Evolutionary conservation across 139 green algal species (phyloP).

Genomic region (Volvox africanus): DNA sequence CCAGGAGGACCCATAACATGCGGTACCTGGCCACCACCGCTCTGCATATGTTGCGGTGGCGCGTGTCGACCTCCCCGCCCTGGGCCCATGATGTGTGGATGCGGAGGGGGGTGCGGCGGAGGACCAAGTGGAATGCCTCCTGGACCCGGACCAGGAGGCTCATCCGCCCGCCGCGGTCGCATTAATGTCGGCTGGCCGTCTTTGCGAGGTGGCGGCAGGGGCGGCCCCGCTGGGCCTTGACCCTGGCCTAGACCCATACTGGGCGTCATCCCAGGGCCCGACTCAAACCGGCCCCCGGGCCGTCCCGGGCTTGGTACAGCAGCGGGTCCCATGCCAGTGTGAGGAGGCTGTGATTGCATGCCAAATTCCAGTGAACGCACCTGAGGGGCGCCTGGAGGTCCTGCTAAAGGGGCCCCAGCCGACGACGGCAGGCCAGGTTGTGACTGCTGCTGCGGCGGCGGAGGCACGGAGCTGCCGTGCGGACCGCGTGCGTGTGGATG

Average conservation of each 20-base stretch:
- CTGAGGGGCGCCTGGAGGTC: not conserved
- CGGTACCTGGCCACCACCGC: not conserved
- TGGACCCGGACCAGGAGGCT: not conserved
- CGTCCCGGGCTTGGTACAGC: not conserved
- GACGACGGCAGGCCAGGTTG: not conserved
- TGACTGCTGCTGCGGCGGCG: not conserved
- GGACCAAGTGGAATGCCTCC: not conserved
- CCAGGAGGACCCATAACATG: conserved; percentile 1
- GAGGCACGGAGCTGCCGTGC: not conserved
- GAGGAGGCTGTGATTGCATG: not conserved
- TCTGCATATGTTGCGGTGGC: conserved; percentile 5
- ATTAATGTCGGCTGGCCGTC: conserved; percentile 2
- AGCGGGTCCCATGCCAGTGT: not conserved
- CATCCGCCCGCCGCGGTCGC: not conserved
- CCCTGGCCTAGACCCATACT: not conserved
- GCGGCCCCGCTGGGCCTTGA: not conserved
- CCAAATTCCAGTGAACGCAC: not conserved
- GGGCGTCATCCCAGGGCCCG: not conserved
- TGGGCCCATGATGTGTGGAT: conserved; percentile 17
- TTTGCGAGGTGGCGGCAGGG: not conserved
- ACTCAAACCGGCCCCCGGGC: conserved; percentile 1
- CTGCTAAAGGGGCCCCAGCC: not conserved
- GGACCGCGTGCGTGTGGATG: not conserved
- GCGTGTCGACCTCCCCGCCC: not conserved
- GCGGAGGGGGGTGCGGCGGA: not conserved